A percentile compares a stretch with the other conserved stretches of the same genome.
Evolutionary conservation across 2,329 filamentous ascomycete genomes (phyloP).

Genomic region (Aureobasidium musti): DNA sequence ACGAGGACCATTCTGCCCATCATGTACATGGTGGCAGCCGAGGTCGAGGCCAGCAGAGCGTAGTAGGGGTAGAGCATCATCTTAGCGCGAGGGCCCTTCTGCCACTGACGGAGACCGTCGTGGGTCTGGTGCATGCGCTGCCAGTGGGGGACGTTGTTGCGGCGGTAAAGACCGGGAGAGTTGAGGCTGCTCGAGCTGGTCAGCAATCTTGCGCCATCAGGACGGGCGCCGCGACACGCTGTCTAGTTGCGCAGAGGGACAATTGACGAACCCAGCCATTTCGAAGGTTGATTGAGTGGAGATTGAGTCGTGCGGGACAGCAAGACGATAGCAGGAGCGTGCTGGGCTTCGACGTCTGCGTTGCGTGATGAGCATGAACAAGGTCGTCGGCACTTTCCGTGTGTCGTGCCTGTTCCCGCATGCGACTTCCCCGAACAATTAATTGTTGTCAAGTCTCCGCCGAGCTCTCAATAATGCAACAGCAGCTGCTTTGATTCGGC

Average conservation of each 20-base stretch:
- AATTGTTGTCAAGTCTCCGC: neutral
- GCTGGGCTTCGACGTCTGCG: neutral
- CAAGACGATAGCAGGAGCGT: constrained; percentile 1
- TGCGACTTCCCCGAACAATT: neutral
- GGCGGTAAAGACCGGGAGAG: constrained; percentile 61
- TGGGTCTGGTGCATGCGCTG: constrained; percentile 75
- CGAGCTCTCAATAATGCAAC: neutral
- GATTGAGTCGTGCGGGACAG: neutral
- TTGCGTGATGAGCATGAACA: constrained; percentile 6
- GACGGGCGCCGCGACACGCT: neutral
- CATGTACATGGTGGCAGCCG: constrained; percentile 64
- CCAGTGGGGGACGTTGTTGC: constrained; percentile 74
- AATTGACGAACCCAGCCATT: constrained; percentile 47
- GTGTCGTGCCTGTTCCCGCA: neutral
- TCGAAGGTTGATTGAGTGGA: constrained; percentile 42
- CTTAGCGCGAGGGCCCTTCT: constrained; percentile 68
- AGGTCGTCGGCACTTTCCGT: constrained; percentile 3
- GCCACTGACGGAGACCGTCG: constrained; percentile 72
- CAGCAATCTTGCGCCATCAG: neutral
- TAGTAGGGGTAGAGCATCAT: constrained; percentile 69
- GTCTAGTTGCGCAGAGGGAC: neutral
- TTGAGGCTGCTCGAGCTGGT: constrained; percentile 27
- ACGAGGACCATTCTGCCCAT: constrained; percentile 68
- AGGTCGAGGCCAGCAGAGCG: constrained; percentile 47
- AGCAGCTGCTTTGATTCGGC: constrained; percentile 22